Base-by-base conservation (phyloP, 495 filamentous ascomycete species). In the Daldinia loculata region DNA sequence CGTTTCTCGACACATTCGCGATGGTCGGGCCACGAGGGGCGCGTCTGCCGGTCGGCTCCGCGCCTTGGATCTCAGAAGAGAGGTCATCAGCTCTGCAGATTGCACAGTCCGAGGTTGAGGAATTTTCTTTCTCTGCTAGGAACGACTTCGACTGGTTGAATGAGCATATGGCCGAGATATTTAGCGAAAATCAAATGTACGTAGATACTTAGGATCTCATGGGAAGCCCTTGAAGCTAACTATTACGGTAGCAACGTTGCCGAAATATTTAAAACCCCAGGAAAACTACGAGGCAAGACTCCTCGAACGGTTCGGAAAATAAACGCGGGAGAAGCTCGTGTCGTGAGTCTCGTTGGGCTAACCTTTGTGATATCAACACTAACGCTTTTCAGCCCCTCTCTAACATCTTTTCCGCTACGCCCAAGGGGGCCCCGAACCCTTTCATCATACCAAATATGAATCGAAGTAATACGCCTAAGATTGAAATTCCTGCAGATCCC, bases 61-160 rank as follows among this genome's bases (percentile, higher is more conserved):
- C 80, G 74, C 77, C 82, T 74, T 88, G 86, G 86, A 75, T 86
- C 52, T 77, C 80, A 27, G 86, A 87, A 70, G 86, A 88, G 71
- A 75, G 85, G 53, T 72, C 75, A 22, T 81, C 83, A 58, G 83
- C 84, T 3, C 61, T 82, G 55, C 78, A 80, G 57, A 85, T 88
- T 69, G 84, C 78, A n/a, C 74, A 83, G 22, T 78, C 80, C 24
- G 95, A 98, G 77, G 83, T 91, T 56, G 94, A 97, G 68, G 93
- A 97, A 78, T 93, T 97, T 75, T 87, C 92, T 56, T 98, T 91
- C 80, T 90, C 92, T 0, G 93, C 91, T 66, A 89, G 91, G 45
- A 94, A 97, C 80, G 94, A 98, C 74, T 82, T 97, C 76, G 94
- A 95, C 72, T 98, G 94, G 93, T 80, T 98, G 72, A 97, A 97